A percentile compares a stretch with the other conserved stretches of the same genome.
These are phyloP conservation scores for Dentipellis sp. DNA, from an alignment of 768 basidiomycete genomes.

Conservation along the genomic window DNA sequence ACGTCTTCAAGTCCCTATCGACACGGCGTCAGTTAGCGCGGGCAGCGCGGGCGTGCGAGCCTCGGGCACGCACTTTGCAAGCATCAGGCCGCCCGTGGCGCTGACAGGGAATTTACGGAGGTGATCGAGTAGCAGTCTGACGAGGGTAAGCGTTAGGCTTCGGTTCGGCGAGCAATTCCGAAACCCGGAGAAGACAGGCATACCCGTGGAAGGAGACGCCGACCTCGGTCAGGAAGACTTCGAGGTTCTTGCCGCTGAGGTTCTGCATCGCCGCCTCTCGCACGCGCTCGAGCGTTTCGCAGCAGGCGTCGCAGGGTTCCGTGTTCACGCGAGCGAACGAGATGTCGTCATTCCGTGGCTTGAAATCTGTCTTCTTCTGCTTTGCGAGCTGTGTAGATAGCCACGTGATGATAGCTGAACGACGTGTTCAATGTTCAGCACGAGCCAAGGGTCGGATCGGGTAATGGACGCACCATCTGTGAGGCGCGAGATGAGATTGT, in stretches of 20 bases:
- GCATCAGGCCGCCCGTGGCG: slow-evolving; percentile 94
- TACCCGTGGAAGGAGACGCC: slow-evolving; percentile 92
- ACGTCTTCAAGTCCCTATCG: slow-evolving; percentile 85
- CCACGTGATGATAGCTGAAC: slow-evolving; percentile 63
- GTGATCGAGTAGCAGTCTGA: slow-evolving; percentile 85
- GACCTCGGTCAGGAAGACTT: slow-evolving; percentile 87
- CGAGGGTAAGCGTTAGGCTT: neutral
- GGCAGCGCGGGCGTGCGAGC: neutral
- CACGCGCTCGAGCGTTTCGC: slow-evolving; percentile 77
- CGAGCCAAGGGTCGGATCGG: neutral
- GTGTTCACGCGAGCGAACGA: slow-evolving; percentile 94
- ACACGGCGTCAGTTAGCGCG: neutral
- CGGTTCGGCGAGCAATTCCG: neutral
- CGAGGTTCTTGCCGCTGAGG: slow-evolving; percentile 87
- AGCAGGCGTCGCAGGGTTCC: slow-evolving; percentile 82
- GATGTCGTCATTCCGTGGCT: slow-evolving; percentile 91
- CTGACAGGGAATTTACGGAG: slow-evolving; percentile 94
- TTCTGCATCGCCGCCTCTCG: slow-evolving; percentile 66
- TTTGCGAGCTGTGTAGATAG: slow-evolving; percentile 69
- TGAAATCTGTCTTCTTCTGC: slow-evolving; percentile 95
- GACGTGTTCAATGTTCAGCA: neutral
- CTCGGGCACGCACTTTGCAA: slow-evolving; percentile 69
- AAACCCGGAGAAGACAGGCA: slow-evolving; percentile 4
- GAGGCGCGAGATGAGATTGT: slow-evolving; percentile 68
- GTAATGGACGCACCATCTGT: slow-evolving; percentile 56